Evolutionary conservation across 2,329 filamentous ascomycete species (phyloP), one percentile per base, ranked within the genome.

Genomic region (Beauveria bassiana): DNA sequence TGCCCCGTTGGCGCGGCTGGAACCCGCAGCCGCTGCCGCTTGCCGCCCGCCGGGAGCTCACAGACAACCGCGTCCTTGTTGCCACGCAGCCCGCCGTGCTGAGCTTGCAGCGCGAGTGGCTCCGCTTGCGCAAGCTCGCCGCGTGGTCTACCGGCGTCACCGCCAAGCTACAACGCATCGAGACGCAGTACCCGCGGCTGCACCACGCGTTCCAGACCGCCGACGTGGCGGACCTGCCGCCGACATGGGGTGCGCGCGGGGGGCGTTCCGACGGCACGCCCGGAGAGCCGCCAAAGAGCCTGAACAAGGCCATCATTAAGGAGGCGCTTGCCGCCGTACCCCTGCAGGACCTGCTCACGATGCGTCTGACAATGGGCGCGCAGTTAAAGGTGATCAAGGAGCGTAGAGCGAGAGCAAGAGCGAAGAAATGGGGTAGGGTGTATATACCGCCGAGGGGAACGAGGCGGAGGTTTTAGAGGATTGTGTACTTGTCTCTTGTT

Each of bases 1-100:
- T 96, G 83, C 81, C 83, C 1, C 79, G 83, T 40, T 96, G 92
- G 83, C 82, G 83, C 12, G 91, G 91, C 26, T 97, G 92, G 90
- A 66, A 63, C 16, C 72, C 75, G 10, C 67, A 77, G 53, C 49
- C 57, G 28, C 31, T 53, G 56, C 22, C 28, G 40, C 50, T 54
- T 20, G 58, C 50, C 42, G 50, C 40, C 28, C 53, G 65, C 52
- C 50, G 55, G 50, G 50, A 65, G 61, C 42, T 73, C 51, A 76
- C 74, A 47, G 68, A 70, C 52, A 70, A 75, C 43, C 74, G 70
- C 34, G 62, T 69, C 51, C 64, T 76, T 18, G 64, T 67, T 26
- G 68, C 74, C 3, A 69, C 73, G 52, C 68, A 67, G n/a, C 61
- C 65, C 50, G 80, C 82, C 4, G 70, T 86, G 10, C 74, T 81